These are phyloP conservation scores for Phycomyces nitens DNA, from an alignment of 192 early-diverging fungal species.

Conservation along the genomic window DNA sequence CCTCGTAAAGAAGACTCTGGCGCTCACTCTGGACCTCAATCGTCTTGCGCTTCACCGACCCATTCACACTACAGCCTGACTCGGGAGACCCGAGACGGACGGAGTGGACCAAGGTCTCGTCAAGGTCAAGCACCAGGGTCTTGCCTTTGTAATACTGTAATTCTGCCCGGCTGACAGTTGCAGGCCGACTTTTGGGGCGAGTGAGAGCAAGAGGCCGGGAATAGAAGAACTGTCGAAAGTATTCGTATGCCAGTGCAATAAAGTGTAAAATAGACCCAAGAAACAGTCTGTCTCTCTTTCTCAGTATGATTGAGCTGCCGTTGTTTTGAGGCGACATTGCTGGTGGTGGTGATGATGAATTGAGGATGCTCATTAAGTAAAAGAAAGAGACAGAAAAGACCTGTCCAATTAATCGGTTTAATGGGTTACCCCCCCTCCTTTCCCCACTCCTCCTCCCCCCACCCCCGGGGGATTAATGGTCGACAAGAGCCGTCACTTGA, in stretches of 20 bases:
- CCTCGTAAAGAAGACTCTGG: slow-evolving; percentile 82
- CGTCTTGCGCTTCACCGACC: slow-evolving; percentile 60
- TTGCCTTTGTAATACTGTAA: slow-evolving; percentile 46
- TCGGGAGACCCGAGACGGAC: slow-evolving; percentile 43
- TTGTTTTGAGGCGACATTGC: not conserved
- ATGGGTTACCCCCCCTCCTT: too few species aligned
- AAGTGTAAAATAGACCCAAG: slow-evolving; percentile 2
- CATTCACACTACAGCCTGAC: slow-evolving; percentile 38
- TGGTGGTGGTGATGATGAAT: not conserved
- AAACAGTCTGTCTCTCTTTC: not conserved
- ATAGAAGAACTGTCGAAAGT: slow-evolving; percentile 2
- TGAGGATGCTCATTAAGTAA: too few species aligned
- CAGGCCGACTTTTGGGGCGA: not conserved
- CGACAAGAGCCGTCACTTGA: slow-evolving; percentile 1
- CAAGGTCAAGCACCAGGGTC: slow-evolving; percentile 68
- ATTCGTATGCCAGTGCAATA: slow-evolving; percentile 10
- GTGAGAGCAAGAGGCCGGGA: not conserved
- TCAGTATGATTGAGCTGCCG: too few species aligned
- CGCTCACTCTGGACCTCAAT: slow-evolving; percentile 84
- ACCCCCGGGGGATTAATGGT: not conserved
- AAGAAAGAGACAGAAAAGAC: too few species aligned
- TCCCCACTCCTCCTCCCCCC: too few species aligned
- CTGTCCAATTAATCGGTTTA: too few species aligned
- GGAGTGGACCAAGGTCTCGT: slow-evolving; percentile 87
- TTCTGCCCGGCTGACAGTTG: not conserved